Conservation (phyloP, 306 rosid species). For the Argentina anserina region DNA sequence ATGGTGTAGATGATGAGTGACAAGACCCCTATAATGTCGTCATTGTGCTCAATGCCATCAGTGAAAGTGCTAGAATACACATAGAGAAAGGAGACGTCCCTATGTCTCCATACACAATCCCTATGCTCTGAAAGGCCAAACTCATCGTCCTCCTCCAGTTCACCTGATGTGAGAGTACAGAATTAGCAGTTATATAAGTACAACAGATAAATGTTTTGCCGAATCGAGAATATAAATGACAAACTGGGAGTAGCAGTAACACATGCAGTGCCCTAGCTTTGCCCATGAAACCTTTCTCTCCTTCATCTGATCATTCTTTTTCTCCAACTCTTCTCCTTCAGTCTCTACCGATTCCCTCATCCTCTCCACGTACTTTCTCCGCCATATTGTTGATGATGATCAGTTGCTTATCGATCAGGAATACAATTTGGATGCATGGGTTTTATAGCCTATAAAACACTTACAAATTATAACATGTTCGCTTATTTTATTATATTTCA, state of each 20-base stretch:
- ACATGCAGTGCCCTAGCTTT: constrained; percentile 22
- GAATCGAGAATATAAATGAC: not conserved
- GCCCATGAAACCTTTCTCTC: constrained; percentile 60
- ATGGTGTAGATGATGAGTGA: constrained; percentile 77
- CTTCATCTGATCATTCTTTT: constrained; percentile 8
- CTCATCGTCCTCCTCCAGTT: constrained; percentile 45
- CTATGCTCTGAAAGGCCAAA: constrained; percentile 80
- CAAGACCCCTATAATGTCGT: constrained; percentile 61
- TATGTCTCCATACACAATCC: constrained; percentile 80
- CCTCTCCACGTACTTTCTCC: not conserved
- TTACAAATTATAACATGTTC: not conserved
- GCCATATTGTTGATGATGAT: constrained; percentile 1
- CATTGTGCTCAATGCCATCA: constrained; percentile 11
- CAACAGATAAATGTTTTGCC: not conserved
- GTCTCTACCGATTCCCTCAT: not conserved
- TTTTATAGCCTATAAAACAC: constrained; percentile 3
- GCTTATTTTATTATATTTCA: not conserved
- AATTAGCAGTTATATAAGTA: not conserved
- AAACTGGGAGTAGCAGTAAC: not conserved
- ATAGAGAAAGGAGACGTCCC: constrained; percentile 89
- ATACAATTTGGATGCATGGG: not conserved
- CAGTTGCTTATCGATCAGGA: not conserved
- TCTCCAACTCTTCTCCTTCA: not conserved
- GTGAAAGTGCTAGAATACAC: constrained; percentile 55
- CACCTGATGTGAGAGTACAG: constrained; percentile 14